phyloP scores from a whole-genome alignment of 2,329 filamentous ascomycete genomes.

The Tricladium varicosporioides region DNA sequence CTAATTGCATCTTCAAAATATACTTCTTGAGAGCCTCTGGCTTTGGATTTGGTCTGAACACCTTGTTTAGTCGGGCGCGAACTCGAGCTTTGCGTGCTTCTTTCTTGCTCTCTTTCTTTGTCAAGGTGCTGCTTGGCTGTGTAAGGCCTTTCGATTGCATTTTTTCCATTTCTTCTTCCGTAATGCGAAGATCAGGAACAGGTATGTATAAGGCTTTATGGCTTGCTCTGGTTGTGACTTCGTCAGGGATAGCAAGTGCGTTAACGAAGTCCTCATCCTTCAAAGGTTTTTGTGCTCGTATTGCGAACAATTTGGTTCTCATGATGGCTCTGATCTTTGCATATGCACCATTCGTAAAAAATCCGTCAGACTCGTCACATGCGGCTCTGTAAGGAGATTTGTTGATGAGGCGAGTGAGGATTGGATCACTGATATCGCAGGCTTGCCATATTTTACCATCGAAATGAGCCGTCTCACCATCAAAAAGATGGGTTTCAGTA shows the following conservation, averaged over 20 bases:
- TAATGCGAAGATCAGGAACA: constrained; percentile 29
- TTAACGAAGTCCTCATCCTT: constrained; percentile 46
- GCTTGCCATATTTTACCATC: constrained; percentile 94
- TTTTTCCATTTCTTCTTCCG: constrained; percentile 22
- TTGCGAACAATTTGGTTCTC: constrained; percentile 76
- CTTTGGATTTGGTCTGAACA: no score
- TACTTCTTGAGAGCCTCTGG: no score
- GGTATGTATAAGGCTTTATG: constrained; percentile 24
- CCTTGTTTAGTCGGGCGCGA: no score
- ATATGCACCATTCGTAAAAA: constrained; percentile 79
- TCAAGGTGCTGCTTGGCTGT: background rate
- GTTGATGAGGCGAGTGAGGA: constrained; percentile 65
- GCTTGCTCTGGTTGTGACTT: constrained; percentile 23
- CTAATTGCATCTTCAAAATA: no score
- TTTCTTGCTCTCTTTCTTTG: background rate
- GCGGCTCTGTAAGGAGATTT: constrained; percentile 55
- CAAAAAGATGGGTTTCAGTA: constrained; percentile 71
- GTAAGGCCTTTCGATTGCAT: constrained; percentile 4
- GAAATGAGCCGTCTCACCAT: constrained; percentile 68
- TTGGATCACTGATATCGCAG: constrained; percentile 83
- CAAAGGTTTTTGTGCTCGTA: constrained; percentile 55
- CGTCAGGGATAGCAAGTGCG: constrained; percentile 39
- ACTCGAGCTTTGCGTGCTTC: background rate
- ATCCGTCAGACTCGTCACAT: constrained; percentile 71
- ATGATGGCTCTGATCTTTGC: constrained; percentile 84